These are phyloP conservation scores for Curvularia sp. DNA, from an alignment of 2,329 filamentous ascomycete species.

Conservation along the genomic window DNA sequence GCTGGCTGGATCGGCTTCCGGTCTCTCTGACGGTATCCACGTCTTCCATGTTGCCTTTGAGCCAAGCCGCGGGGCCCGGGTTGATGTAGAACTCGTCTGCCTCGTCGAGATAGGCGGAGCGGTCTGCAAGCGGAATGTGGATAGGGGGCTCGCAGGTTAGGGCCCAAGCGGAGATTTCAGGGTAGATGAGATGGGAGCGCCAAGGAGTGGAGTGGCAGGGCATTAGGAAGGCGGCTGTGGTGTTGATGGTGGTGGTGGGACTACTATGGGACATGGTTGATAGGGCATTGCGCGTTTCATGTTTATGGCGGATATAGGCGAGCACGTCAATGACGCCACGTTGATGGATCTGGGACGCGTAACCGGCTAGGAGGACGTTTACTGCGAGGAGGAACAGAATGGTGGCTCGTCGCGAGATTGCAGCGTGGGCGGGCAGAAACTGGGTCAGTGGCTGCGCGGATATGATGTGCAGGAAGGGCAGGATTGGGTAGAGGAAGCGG, in stretches of 20 bases:
- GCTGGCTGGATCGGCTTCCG: conserved; percentile 32
- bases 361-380: conserved; percentile 76
- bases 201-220: conserved; percentile 97
- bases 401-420: conserved; percentile 58
- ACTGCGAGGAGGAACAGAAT: conserved; percentile 62
- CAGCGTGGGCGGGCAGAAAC: conserved; percentile 64
- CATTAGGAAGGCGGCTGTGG: conserved; percentile 80
- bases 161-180: conserved; percentile 78
- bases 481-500: conserved; percentile 91
- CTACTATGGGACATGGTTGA: conserved; percentile 52
- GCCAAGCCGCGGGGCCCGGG: conserved; percentile 55
- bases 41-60: conserved; percentile 53
- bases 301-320: conserved; percentile 75
- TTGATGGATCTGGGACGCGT: conserved; percentile 77
- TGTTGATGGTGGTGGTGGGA: conserved; percentile 29
- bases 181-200: conserved; percentile 84
- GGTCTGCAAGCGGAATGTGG: conserved; percentile 66
- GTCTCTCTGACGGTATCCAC: conserved; percentile 29
- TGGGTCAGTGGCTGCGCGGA: conserved; percentile 70
- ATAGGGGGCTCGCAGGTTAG: conserved; percentile 91
- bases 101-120: conserved; percentile 80
- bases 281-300: conserved; percentile 58
- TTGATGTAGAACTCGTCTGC: conserved; percentile 86
- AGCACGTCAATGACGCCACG: conserved; percentile 79
- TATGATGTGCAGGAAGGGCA: conserved; percentile 85